A percentile compares a stretch with the other conserved stretches of the same genome.
Evolutionary conservation across 164 flowering plant species (phyloP).

Genomic region (Warburgia ugandensis): DNA sequence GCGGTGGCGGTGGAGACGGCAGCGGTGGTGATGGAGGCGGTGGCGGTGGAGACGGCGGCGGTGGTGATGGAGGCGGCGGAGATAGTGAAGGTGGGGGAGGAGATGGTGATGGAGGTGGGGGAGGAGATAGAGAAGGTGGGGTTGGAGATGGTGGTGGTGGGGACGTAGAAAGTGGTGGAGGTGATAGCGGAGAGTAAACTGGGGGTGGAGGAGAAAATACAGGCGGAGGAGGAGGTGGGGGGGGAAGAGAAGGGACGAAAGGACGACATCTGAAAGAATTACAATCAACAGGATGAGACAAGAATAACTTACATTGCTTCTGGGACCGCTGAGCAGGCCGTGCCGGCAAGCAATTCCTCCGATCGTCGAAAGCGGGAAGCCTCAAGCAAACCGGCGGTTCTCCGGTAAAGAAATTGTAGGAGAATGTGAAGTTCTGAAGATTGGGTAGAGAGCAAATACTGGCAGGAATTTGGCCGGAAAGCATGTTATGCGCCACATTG

Average conservation of each 20-base stretch:
- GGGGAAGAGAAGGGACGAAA: slow-evolving; percentile 55
- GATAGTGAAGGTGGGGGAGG: slow-evolving; percentile 34
- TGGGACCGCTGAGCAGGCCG: slow-evolving; percentile 63
- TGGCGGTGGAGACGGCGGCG: no score
- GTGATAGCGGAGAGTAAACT: slow-evolving; percentile 21
- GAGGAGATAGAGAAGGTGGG: slow-evolving; percentile 29
- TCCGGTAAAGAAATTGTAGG: slow-evolving; percentile 80
- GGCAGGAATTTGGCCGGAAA: slow-evolving; percentile 60
- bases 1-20: slow-evolving; percentile 20
- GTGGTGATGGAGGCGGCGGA: slow-evolving; percentile 15
- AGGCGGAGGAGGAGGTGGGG: slow-evolving; percentile 52
- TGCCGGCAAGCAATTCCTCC: slow-evolving; percentile 65
- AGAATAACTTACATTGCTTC: slow-evolving; percentile 50
- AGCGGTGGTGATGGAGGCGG: slow-evolving; percentile 28
- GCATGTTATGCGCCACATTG: slow-evolving; percentile 79
- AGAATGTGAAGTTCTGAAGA: slow-evolving; percentile 62
- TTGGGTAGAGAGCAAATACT: slow-evolving; percentile 62
- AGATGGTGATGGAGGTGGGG: no score
- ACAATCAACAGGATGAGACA: slow-evolving; percentile 55
- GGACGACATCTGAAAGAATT: slow-evolving; percentile 52
- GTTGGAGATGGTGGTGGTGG: no score
- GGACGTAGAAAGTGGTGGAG: slow-evolving; percentile 35
- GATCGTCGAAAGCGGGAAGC: slow-evolving; percentile 43
- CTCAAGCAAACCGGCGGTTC: slow-evolving; percentile 66
- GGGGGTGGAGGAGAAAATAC: slow-evolving; percentile 35